Evolutionary conservation across 768 basidiomycete genomes (phyloP), one percentile per base, ranked within the genome.

Genomic region (Amanita rubescens): DNA sequence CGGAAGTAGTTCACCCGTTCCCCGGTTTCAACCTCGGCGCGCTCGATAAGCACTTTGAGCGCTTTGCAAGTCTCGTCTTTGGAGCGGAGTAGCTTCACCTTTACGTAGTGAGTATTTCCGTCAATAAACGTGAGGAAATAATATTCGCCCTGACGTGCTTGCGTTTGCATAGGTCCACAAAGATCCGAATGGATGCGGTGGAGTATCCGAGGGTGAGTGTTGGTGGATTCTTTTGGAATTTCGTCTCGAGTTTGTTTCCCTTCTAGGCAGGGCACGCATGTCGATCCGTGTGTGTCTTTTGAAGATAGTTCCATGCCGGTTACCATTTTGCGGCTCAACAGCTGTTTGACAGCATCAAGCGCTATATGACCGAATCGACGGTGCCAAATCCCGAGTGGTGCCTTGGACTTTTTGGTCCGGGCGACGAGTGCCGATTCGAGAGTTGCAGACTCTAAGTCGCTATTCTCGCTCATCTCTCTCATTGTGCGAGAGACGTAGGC

Each of bases 121-220:
- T 76, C 72, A 0, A 61, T 72, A 53, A 69, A 76, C 0, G 63
- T 67, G n/a, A 70, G 54, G 46, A 69, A 72, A 46, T 76, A 75
- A 3, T 60, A 50, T 24, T 68, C 65, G 0, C 64, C 61, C 0
- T 62, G 52, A 0, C 53, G 69, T 11, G 51, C 39, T 0, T 70
- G 58, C 0, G 62, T 49, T 24, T 49, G 65, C 0, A 73, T 65
- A 3, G 73, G 76, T 12, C 75, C 76, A 75, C 77, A 79, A 0
- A 78, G 35, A 55, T 80, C 71, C 1, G 63, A 58, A 55, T 75
- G 68, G 10, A 77, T 52, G 20, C 69, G 63, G 1, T 68, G 67
- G 11, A 73, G 68, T 55, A 75, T 65, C 1, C 55, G 58, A 1
- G 49, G 58, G 0, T 59, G 59, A 3, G 68, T 60, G 0, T 1